These are phyloP conservation scores for Candida namnaoensis DNA, from an alignment of 805 yeast genomes.

Conservation along the genomic window DNA sequence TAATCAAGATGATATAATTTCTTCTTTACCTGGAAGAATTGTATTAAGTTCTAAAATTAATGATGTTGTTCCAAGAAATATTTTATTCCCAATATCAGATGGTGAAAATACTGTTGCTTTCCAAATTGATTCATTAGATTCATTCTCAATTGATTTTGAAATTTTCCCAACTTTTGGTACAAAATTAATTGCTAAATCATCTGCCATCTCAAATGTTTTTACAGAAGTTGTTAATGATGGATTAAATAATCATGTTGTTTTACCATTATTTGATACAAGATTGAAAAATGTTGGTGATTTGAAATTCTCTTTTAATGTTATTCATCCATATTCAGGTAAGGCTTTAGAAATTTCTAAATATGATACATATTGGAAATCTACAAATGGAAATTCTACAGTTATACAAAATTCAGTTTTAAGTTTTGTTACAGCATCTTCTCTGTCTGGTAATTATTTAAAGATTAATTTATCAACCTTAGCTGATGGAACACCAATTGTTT, in stretches of 20 bases:
- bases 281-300: conserved; percentile 77
- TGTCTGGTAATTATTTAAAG: conserved; percentile 72
- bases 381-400: conserved; percentile 35
- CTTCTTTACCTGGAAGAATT: conserved; percentile 67
- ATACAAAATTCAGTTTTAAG: conserved; percentile 36
- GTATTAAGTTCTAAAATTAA: conserved; percentile 69
- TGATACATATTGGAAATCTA: conserved; percentile 96
- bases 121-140: conserved; percentile 72
- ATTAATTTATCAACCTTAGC: conserved; percentile 61
- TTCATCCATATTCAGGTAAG: conserved; percentile 79
- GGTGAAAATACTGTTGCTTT: conserved; percentile 64
- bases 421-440: conserved; percentile 85
- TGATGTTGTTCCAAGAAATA: conserved; percentile 83
- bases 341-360: conserved; percentile 85
- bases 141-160: conserved; percentile 77
- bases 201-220: conserved; percentile 57
- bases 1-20: conserved; percentile 28
- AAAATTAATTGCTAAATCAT: conserved; percentile 79
- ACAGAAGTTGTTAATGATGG: conserved; percentile 23
- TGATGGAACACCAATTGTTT: conserved; percentile 82
- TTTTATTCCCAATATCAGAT: conserved; percentile 58
- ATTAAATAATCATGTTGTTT: conserved; percentile 28
- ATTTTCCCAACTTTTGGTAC: conserved; percentile 94
- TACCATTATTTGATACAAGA: conserved; percentile 79
- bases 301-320: conserved; percentile 68